Percentiles rank a stretch among this genome's conserved stretches.
Conservation (phyloP, 139 green algal genomes). For the Parachlorella kessleri region DNA sequence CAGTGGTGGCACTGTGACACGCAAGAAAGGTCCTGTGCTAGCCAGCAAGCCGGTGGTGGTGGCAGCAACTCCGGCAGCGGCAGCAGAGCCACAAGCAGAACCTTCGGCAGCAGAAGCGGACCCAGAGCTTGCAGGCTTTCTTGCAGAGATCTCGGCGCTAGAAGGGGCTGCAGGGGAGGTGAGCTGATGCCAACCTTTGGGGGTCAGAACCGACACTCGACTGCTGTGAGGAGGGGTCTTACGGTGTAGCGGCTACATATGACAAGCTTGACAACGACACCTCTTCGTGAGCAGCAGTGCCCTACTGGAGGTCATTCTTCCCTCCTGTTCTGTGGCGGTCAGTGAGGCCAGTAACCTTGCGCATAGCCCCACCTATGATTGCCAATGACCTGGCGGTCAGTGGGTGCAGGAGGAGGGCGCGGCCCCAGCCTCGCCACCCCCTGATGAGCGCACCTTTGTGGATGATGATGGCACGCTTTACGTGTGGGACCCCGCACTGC, state of each 20-base stretch:
- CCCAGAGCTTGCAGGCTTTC: constrained; percentile 60
- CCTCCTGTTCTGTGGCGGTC: no score
- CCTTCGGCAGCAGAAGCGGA: constrained; percentile 14
- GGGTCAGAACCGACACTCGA: no score
- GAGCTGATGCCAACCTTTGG: not conserved
- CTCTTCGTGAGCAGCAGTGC: no score
- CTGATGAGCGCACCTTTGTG: constrained; percentile 84
- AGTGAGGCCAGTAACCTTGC: no score
- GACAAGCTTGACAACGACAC: no score
- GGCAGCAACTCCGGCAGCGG: not conserved
- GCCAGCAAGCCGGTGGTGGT: not conserved
- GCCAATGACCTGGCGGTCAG: no score
- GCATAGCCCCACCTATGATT: no score
- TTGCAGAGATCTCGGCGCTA: constrained; percentile 67
- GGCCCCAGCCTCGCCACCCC: constrained; percentile 39
- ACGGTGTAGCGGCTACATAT: no score
- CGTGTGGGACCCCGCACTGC: constrained; percentile 73
- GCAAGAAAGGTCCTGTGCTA: not conserved
- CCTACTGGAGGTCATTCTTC: no score
- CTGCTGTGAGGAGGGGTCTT: no score
- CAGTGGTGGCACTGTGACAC: not conserved
- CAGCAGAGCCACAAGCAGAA: not conserved
- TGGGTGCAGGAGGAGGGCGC: constrained; percentile 6
- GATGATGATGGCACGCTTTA: constrained; percentile 97
- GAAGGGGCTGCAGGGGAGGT: constrained; percentile 29